Conservation (phyloP, 169 alveolate species). For the Plasmodium vivax region DNA sequence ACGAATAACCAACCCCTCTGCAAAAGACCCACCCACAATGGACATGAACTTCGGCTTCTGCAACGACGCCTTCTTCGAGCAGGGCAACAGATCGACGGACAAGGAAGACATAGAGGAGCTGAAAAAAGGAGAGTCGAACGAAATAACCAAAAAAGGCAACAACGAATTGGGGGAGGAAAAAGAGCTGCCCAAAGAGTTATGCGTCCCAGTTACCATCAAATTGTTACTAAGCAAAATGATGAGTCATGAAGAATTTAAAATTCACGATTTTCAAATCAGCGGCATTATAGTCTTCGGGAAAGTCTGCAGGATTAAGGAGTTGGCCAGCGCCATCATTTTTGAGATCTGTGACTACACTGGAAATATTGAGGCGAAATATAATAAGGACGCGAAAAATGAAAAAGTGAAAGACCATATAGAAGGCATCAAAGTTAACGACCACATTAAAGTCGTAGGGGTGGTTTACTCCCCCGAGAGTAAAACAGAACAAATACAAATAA, state of each 20-base stretch:
- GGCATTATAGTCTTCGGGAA: conserved; percentile 67
- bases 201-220: conserved; percentile 69
- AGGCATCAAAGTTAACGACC: conserved; percentile 55
- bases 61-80: conserved; percentile 48
- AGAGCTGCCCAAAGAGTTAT: conserved; percentile 52
- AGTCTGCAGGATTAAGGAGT: conserved; percentile 37
- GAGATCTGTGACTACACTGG: conserved; percentile 75
- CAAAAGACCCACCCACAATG: not conserved
- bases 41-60: conserved; percentile 70
- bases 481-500: conserved; percentile 54
- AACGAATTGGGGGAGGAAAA: conserved; percentile 47
- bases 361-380: conserved; percentile 75
- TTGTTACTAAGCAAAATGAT: conserved; percentile 62
- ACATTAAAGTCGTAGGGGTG: conserved; percentile 67
- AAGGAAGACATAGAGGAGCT: conserved; percentile 40
- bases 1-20: not conserved
- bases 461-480: conserved; percentile 70
- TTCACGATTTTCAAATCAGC: conserved; percentile 70
- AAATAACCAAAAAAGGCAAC: not conserved
- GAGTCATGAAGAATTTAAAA: conserved; percentile 41
- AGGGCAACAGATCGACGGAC: conserved; percentile 66
- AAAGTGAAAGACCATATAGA: conserved; percentile 61
- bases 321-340: conserved; percentile 69
- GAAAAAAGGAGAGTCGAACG: conserved; percentile 18
- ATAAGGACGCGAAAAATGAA: conserved; percentile 75